Conservation (phyloP, 202 grass and related monocot species). For the Musa balbisiana region DNA sequence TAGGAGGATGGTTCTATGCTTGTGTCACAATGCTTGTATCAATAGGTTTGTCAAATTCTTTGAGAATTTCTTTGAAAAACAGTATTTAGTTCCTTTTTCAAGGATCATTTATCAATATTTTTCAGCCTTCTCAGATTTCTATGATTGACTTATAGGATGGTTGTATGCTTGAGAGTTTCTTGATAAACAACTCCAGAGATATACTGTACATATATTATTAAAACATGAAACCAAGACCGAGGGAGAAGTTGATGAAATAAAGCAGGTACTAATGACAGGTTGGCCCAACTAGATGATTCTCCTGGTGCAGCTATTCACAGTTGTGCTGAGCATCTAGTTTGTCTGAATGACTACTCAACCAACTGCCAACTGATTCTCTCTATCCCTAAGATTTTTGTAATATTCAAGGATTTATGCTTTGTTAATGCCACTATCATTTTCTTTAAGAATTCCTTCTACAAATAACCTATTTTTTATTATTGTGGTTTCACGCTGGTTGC, state of each 20-base stretch:
- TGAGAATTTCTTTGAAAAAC: no score
- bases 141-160: background rate
- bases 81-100: background rate
- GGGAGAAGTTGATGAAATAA: constrained; percentile 67
- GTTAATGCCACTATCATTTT: background rate
- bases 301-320: constrained; percentile 53
- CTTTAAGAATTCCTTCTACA: background rate
- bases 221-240: constrained; percentile 25
- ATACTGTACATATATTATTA: background rate
- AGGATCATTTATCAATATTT: background rate
- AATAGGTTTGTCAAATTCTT: no score
- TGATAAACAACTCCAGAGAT: background rate
- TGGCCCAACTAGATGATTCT: constrained; percentile 41
- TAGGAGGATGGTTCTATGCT: background rate
- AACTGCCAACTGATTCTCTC: constrained; percentile 49
- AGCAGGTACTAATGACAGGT: constrained; percentile 77
- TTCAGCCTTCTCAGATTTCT: background rate
- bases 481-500: background rate
- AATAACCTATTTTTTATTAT: background rate
- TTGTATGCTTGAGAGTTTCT: background rate
- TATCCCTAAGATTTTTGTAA: constrained; percentile 15
- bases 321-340: constrained; percentile 67
- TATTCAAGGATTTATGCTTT: background rate
- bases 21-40: no score
- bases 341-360: constrained; percentile 44